phyloP scores from a whole-genome alignment of 2,329 filamentous ascomycete species.

The Teratosphaeria gauchensis region DNA sequence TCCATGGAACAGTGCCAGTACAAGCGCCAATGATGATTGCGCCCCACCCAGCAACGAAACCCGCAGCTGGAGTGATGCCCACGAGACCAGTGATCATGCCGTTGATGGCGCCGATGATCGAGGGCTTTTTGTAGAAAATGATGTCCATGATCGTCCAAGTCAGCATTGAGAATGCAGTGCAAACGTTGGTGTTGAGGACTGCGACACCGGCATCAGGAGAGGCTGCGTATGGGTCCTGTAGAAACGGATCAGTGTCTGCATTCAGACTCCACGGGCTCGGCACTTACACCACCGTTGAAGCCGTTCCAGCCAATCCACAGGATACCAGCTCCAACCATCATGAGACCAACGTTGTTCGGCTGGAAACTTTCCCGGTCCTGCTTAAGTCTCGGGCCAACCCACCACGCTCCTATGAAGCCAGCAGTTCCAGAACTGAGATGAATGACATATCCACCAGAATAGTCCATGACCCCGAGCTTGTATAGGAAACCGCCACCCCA shows the following conservation, averaged over 20 bases:
- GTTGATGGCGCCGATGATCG: constrained; percentile 41
- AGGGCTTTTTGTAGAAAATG: constrained; percentile 40
- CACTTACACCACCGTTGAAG: constrained; percentile 38
- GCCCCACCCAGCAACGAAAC: constrained; percentile 43
- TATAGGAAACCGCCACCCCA: constrained; percentile 41
- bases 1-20: constrained; percentile 38
- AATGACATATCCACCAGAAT: constrained; percentile 45
- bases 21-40: constrained; percentile 40
- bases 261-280: neutral
- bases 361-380: constrained; percentile 36
- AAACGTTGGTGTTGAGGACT: constrained; percentile 44
- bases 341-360: constrained; percentile 40
- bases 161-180: constrained; percentile 39
- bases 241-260: neutral
- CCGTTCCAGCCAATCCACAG: constrained; percentile 47
- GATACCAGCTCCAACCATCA: constrained; percentile 40
- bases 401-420: constrained; percentile 39
- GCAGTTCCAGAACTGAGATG: constrained; percentile 45
- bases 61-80: constrained; percentile 43
- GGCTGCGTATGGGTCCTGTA: constrained; percentile 39
- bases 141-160: constrained; percentile 39
- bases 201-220: constrained; percentile 42
- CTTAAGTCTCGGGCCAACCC: constrained; percentile 39
- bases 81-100: constrained; percentile 46
- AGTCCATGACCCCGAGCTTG: constrained; percentile 40